Conservation (phyloP, 169 alveolate species). For the Plasmodium falciparum region DNA sequence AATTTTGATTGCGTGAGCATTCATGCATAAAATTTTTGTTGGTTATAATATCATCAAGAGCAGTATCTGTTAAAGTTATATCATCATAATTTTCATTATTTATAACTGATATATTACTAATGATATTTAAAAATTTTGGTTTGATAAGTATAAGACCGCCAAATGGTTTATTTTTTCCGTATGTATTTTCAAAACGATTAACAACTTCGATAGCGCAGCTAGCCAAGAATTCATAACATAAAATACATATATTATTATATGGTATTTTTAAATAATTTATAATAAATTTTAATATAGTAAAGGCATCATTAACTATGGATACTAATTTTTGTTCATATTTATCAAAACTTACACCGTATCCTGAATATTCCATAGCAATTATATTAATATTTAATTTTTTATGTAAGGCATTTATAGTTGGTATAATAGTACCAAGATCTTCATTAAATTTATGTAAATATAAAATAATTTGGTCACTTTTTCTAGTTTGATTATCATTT, state of each 20-base stretch:
- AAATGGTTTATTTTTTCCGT: slow-evolving; percentile 29
- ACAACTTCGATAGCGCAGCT: slow-evolving; percentile 65
- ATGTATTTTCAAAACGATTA: slow-evolving; percentile 43
- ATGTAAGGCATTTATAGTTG: slow-evolving; percentile 63
- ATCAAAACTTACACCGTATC: slow-evolving; percentile 68
- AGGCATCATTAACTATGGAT: slow-evolving; percentile 55
- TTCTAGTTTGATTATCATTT: slow-evolving; percentile 4
- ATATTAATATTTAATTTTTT: slow-evolving; percentile 58
- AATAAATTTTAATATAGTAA: slow-evolving; percentile 73
- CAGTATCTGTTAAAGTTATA: neutral
- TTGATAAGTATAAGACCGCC: slow-evolving; percentile 59
- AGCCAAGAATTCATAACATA: slow-evolving; percentile 70
- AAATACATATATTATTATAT: slow-evolving; percentile 37
- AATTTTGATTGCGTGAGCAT: neutral
- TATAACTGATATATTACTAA: neutral
- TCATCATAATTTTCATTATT: neutral
- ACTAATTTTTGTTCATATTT: slow-evolving; percentile 52
- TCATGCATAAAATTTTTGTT: neutral
- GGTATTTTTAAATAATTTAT: slow-evolving; percentile 50
- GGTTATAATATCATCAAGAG: neutral
- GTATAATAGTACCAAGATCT: slow-evolving; percentile 62
- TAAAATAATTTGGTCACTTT: slow-evolving; percentile 45
- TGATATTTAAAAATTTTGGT: slow-evolving; percentile 47
- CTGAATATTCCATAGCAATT: slow-evolving; percentile 75
- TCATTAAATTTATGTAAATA: slow-evolving; percentile 71